phyloP scores from a whole-genome alignment of 441 rosid species.

The Pelargonium cotyledonis region DNA sequence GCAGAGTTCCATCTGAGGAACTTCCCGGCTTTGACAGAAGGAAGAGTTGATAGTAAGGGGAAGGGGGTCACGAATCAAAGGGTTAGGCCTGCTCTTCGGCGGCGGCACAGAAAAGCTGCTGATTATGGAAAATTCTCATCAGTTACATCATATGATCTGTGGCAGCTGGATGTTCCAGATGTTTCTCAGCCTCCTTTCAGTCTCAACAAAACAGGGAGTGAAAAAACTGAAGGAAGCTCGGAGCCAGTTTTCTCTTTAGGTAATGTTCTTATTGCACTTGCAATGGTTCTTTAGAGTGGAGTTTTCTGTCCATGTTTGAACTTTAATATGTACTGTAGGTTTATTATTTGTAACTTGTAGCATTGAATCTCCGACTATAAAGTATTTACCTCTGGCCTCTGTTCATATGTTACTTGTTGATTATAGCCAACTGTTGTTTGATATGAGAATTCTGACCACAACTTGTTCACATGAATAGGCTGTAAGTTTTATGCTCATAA shows the following conservation, averaged over 20 bases:
- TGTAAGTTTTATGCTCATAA: background rate
- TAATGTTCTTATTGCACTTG: slow-evolving; percentile 23
- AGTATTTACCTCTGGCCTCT: background rate
- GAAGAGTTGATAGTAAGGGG: slow-evolving; percentile 27
- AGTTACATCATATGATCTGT: slow-evolving; percentile 34
- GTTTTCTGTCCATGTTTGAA: background rate
- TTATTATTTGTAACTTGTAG: background rate
- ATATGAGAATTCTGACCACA: background rate
- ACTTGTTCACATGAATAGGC: background rate
- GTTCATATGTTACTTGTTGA: background rate
- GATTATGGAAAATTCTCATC: slow-evolving; percentile 26
- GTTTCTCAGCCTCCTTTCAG: slow-evolving; percentile 26
- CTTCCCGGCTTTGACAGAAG: slow-evolving; percentile 21
- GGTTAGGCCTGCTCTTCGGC: slow-evolving; percentile 34
- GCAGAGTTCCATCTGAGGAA: slow-evolving; percentile 23
- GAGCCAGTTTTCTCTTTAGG: slow-evolving; percentile 21
- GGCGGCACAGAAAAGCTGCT: slow-evolving; percentile 24
- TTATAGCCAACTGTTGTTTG: background rate
- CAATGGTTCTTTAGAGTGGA: slow-evolving; percentile 3
- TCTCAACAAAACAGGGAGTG: slow-evolving; percentile 25
- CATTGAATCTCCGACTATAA: background rate
- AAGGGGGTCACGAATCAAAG: slow-evolving; percentile 31
- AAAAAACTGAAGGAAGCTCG: slow-evolving; percentile 23
- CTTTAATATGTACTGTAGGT: background rate
- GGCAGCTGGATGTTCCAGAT: slow-evolving; percentile 20